Conservation (phyloP, 2,329 filamentous ascomycete species). For the Samsoniella hepiali region DNA sequence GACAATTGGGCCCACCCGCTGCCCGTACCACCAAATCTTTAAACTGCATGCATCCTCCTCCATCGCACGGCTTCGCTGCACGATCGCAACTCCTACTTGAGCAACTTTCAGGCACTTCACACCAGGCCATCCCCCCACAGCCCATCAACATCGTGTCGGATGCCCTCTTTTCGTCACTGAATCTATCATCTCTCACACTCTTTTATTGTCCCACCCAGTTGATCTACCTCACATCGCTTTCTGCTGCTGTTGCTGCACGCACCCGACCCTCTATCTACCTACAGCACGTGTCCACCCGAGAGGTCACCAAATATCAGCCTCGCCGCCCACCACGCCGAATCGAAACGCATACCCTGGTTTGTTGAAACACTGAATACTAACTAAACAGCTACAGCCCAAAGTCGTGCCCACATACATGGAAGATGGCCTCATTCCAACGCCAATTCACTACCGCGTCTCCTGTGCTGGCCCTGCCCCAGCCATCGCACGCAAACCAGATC, state of each 20-base stretch:
- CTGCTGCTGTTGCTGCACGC: neutral
- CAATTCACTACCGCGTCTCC: conserved; percentile 34
- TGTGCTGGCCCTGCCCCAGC: conserved; percentile 43
- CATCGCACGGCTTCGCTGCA: conserved; percentile 6
- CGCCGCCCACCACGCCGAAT: neutral
- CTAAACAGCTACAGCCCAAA: conserved; percentile 5
- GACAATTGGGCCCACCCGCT: neutral
- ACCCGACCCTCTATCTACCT: neutral
- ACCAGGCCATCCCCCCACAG: neutral
- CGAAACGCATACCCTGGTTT: conserved; percentile 8
- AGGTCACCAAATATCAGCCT: neutral
- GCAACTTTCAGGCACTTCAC: conserved; percentile 8
- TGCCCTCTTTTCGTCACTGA: neutral
- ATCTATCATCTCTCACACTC: neutral
- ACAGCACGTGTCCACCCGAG: conserved; percentile 2
- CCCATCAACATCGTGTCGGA: neutral
- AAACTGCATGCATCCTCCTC: conserved; percentile 5
- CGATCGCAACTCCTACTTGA: conserved; percentile 1
- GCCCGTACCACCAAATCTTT: conserved; percentile 3
- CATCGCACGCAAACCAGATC: conserved; percentile 40
- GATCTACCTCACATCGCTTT: neutral
- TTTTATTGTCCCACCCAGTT: neutral
- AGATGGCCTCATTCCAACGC: conserved; percentile 36
- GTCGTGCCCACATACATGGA: neutral
- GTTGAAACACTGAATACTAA: conserved; percentile 9